These are phyloP conservation scores for Casuarina glauca DNA, from an alignment of 306 rosid genomes.

Conservation along the genomic window DNA sequence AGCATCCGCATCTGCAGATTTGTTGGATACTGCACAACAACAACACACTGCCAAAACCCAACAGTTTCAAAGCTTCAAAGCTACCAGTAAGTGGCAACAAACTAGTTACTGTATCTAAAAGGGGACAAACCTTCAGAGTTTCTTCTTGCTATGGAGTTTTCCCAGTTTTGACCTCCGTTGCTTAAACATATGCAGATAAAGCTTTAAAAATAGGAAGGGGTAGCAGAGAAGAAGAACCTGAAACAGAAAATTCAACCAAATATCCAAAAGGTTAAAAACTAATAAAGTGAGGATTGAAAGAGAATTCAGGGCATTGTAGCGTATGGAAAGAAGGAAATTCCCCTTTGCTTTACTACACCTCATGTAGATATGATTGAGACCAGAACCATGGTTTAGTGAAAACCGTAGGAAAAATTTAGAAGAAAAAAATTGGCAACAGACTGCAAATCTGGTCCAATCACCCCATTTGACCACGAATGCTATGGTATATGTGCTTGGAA, in stretches of 20 bases:
- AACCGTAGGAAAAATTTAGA: neutral
- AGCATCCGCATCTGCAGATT: no score
- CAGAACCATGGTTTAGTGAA: neutral
- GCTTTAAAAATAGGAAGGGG: conserved; percentile 76
- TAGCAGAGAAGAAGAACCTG: conserved; percentile 74
- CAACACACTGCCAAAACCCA: no score
- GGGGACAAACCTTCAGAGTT: conserved; percentile 28
- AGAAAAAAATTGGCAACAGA: neutral
- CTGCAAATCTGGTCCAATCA: neutral
- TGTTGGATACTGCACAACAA: no score
- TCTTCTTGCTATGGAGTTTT: conserved; percentile 54
- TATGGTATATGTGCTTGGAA: neutral
- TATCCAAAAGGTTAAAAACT: conserved; percentile 13
- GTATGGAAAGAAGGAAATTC: conserved; percentile 19
- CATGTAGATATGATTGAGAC: neutral
- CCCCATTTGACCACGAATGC: neutral
- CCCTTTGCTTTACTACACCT: neutral
- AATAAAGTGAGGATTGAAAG: neutral
- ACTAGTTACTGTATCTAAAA: neutral
- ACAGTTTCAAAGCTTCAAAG: neutral
- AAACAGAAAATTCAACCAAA: conserved; percentile 21
- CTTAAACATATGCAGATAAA: conserved; percentile 85
- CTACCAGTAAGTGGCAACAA: conserved; percentile 12
- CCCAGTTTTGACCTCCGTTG: conserved; percentile 76
- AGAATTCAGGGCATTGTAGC: conserved; percentile 6